Evolutionary conservation across 2,329 filamentous ascomycete species (phyloP).

Genomic region (Apiospora koreana): DNA sequence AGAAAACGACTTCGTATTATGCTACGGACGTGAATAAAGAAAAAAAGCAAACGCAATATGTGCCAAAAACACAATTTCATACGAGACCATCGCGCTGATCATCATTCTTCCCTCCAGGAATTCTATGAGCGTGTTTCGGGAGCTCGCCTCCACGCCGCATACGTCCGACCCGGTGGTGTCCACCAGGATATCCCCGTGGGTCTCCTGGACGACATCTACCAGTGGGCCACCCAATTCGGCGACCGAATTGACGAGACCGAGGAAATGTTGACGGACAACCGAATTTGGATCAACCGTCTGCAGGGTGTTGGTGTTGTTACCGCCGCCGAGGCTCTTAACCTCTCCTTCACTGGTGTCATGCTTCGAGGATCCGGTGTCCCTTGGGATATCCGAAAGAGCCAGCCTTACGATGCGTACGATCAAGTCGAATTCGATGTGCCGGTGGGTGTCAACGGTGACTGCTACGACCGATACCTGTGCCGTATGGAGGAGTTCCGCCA

Average conservation of each 20-base stretch:
- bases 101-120: slow-evolving; percentile 61
- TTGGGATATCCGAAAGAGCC: slow-evolving; percentile 94
- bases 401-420: slow-evolving; percentile 97
- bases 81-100: not conserved
- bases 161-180: slow-evolving; percentile 94
- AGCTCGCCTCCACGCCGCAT: slow-evolving; percentile 94
- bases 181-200: slow-evolving; percentile 93
- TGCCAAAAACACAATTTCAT: not conserved
- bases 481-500: slow-evolving; percentile 99
- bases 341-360: slow-evolving; percentile 97
- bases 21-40: not conserved
- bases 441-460: slow-evolving; percentile 95
- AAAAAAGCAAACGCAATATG: slow-evolving; percentile 11
- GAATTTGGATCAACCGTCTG: slow-evolving; percentile 96
- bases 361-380: slow-evolving; percentile 93
- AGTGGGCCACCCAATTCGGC: slow-evolving; percentile 98
- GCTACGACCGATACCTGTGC: slow-evolving; percentile 98
- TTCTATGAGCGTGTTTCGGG: slow-evolving; percentile 99
- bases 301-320: slow-evolving; percentile 89
- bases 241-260: slow-evolving; percentile 99
- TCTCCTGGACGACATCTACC: slow-evolving; percentile 97
- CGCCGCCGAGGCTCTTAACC: slow-evolving; percentile 93
- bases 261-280: slow-evolving; percentile 97
- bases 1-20: not conserved
- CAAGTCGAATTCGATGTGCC: slow-evolving; percentile 98